Conservation (phyloP, 2,329 filamentous ascomycete species). For the Thielaviopsis musarum region DNA sequence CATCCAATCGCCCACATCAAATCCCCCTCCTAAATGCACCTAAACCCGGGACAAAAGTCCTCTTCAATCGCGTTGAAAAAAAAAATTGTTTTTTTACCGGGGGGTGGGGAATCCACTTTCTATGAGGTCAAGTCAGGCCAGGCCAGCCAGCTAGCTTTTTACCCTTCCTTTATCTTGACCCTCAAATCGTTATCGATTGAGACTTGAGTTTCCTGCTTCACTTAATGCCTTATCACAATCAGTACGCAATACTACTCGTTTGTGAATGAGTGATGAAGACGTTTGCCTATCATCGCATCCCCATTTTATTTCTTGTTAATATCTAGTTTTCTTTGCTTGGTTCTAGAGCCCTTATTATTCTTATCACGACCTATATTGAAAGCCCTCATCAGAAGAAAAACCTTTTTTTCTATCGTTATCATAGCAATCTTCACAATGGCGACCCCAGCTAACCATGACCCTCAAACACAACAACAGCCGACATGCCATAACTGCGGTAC, state of each 20-base stretch:
- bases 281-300: no score
- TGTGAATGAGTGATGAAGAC: no score
- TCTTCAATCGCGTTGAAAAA: neutral
- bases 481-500: slow-evolving; percentile 94
- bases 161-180: slow-evolving; percentile 3
- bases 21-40: no score
- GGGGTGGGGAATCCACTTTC: no score
- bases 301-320: neutral
- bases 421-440: slow-evolving; percentile 21
- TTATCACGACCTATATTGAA: no score
- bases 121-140: no score
- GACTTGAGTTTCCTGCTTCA: neutral
- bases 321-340: neutral
- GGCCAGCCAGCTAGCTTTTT: no score
- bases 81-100: neutral
- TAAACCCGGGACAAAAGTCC: neutral
- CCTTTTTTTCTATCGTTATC: neutral
- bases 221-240: neutral
- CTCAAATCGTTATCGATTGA: slow-evolving; percentile 7
- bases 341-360: no score
- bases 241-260: neutral
- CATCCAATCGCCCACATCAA: no score
- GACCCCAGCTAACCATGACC: slow-evolving; percentile 30
- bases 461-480: slow-evolving; percentile 55
- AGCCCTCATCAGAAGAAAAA: slow-evolving; percentile 7